Evolutionary conservation across 768 basidiomycete genomes (phyloP).

Genomic region (Auriscalpium orientale): DNA sequence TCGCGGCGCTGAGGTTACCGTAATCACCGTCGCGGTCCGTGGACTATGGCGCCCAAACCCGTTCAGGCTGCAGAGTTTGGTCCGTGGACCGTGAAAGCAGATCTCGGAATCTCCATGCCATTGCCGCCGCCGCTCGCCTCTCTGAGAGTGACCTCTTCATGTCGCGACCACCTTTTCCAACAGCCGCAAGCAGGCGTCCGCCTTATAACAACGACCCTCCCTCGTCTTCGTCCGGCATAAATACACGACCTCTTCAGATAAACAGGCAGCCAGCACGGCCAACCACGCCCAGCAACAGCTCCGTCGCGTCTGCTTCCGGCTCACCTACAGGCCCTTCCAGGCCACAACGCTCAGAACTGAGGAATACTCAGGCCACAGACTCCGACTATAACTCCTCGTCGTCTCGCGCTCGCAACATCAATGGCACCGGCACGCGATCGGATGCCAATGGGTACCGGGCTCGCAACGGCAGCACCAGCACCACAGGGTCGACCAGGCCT

Average conservation of each 20-base stretch:
- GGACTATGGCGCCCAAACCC: background rate
- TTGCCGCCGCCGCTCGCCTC: too few species aligned
- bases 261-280: slow-evolving; percentile 11
- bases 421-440: slow-evolving; percentile 13
- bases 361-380: slow-evolving; percentile 7
- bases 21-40: background rate
- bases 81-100: too few species aligned
- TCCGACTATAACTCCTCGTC: background rate
- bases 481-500: background rate
- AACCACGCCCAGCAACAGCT: slow-evolving; percentile 14
- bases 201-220: slow-evolving; percentile 1
- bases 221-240: slow-evolving; percentile 2
- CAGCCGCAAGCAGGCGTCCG: slow-evolving; percentile 15
- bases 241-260: slow-evolving; percentile 10
- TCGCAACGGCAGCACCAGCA: slow-evolving; percentile 9
- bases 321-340: slow-evolving; percentile 14
- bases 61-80: background rate
- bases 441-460: slow-evolving; percentile 8
- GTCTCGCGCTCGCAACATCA: slow-evolving; percentile 10
- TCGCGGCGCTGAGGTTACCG: background rate
- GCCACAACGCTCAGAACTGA: slow-evolving; percentile 14
- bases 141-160: slow-evolving; percentile 30
- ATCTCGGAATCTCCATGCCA: too few species aligned
- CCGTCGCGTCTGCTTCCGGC: slow-evolving; percentile 3
- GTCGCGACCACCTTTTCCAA: slow-evolving; percentile 55